Base-by-base conservation (phyloP, 1,284 basidiomycete genomes). In the Ustilago trichophora region DNA sequence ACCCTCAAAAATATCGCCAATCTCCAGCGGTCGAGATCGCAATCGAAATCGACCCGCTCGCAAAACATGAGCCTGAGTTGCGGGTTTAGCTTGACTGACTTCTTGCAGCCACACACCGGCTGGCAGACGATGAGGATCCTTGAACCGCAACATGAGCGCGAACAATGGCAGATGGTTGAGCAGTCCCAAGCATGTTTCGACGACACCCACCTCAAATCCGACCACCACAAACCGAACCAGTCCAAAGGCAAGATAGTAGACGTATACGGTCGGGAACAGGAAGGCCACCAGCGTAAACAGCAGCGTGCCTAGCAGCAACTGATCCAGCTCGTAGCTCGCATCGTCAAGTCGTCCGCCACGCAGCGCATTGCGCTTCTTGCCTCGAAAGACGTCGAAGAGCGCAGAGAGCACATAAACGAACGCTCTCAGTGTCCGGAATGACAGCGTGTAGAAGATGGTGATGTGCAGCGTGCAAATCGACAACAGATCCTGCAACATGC, bases 141-240 rank as follows among this genome's bases (percentile, higher is more conserved):
- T 96, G 25, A 88, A 67, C n/a, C 91, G 85, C 21, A 97, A 82
- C 85, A 95, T 88, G 22, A 96, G 82, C 0, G 89, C 90, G 81
- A 97, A 98, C 9, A 97, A 83, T 2, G 94, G 93, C 73, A 96
- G 93, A 57, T 92, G 88, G 68, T 96, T 94, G 83, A 97, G 86
- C 18, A 91, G 85, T 5, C 88, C 85, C 12, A 50, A 13, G 25
- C 45, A 45, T 10, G 69, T 62, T 46, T 65, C 50, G 2, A 66
- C 32, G 31, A 73, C 26, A 12, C 32, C 42, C 40, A 50, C 58
- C 46, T 51, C 46, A 44, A 58, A 44, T 16, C 32, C 45, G 16
- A 71, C 50, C 11, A 64, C 21, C 9, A 37, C 56, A 22, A 53
- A 32, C 75, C 88, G 80, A 54, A 93, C 91, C 52, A 87, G 63